Evolutionary conservation across 192 early-diverging fungal species (phyloP), one percentile per base, ranked within the genome.

Genomic region (Coemansia sp.): DNA sequence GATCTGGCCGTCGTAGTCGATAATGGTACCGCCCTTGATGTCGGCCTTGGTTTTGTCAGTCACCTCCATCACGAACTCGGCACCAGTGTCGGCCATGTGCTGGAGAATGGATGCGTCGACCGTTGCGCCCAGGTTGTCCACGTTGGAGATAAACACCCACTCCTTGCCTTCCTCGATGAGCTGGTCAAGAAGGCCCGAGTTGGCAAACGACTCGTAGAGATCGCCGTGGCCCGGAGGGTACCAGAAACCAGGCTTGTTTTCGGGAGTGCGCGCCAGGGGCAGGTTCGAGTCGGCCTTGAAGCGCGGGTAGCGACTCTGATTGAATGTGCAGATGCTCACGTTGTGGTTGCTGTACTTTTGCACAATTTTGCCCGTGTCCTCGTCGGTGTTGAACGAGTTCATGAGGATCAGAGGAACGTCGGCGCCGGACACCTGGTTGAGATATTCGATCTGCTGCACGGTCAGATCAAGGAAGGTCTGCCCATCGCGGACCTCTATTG

Each of bases 301-400:
- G 63, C 97, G 87, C 54, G 95, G 97, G 75, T 92, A 93, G 46
- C 94, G 85, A 49, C 87, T 90, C 82, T 99, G 97, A 85, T 99
- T 99, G 81, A 99, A 99, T 14, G 95, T 99, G 64, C 95, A 75
- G 65, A 99, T 91, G 67, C 90, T 85, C 53, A 98, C 85, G 64
- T 94, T 89, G 79, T 99, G 95, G 35, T 82, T 85, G 53, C 83
- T 86, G 84, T 99, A 98, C 79, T 99, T 99, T 87, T 98, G 97
- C 67, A 98, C 93, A 78, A 99, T 95, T 60, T 93, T 89, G 73
- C 88, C 85, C 47, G 97, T 99, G 72, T 99, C 97, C 16, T 90
- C 89, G 75, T 99, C 95, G 5, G 97, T 99, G 82, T 99, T 99
- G 87, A 99, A 98, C n/a, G 97, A 99, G 85, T 99, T 99, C 97